Evolutionary conservation across 1,139 yeast genomes (phyloP).

Genomic region (Blastobotrys raffinosifermentans): DNA sequence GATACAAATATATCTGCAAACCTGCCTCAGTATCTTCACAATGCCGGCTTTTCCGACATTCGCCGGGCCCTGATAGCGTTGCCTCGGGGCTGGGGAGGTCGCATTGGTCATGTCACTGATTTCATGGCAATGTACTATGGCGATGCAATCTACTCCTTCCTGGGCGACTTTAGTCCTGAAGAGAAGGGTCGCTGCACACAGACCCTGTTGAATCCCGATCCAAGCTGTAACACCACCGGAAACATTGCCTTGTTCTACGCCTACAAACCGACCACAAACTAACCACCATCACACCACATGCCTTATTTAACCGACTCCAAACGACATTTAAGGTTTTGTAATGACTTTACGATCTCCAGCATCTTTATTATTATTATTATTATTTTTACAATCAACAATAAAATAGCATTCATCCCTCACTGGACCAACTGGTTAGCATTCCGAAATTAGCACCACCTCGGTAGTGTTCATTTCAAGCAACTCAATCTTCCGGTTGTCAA

Average conservation of each 20-base stretch:
- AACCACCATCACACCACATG: too few relatives aligned
- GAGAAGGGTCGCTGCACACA: conserved; percentile 19
- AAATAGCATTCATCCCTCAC: too few relatives aligned
- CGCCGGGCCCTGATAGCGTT: conserved; percentile 25
- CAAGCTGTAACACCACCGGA: conserved; percentile 16
- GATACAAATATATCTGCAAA: conserved; percentile 30
- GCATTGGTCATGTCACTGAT: conserved; percentile 29
- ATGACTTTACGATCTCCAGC: too few relatives aligned
- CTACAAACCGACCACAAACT: conserved; percentile 16
- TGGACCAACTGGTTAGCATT: too few relatives aligned
- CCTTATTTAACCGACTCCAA: too few relatives aligned
- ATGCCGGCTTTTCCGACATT: conserved; percentile 31
- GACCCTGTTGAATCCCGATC: conserved; percentile 7
- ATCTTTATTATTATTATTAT: too few relatives aligned
- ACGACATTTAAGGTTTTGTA: too few relatives aligned
- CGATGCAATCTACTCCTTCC: conserved; percentile 25
- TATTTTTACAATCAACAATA: too few relatives aligned
- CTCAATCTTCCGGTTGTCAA: too few relatives aligned
- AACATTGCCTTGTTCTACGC: conserved; percentile 21
- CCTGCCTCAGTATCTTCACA: conserved; percentile 22
- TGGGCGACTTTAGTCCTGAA: conserved; percentile 23
- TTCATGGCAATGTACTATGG: conserved; percentile 26
- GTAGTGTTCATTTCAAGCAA: too few relatives aligned
- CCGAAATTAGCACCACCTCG: too few relatives aligned
- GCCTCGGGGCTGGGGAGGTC: conserved; percentile 34